Conservation (phyloP, 2,329 filamentous ascomycete species). For the Pseudogymnoascus sp. region DNA sequence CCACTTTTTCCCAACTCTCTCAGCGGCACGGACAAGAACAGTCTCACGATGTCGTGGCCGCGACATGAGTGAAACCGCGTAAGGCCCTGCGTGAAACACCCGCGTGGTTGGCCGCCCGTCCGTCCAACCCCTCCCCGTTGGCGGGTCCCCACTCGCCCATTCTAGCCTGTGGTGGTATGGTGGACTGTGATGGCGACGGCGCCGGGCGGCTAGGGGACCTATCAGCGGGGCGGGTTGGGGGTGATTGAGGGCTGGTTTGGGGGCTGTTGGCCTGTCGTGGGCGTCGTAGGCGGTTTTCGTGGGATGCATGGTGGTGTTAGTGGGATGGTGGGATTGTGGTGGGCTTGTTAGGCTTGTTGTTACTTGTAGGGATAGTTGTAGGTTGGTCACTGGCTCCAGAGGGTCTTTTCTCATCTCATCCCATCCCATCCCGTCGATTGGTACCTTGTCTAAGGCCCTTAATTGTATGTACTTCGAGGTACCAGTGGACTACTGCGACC, state of each 20-base stretch:
- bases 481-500: neutral
- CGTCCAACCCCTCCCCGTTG: too few relatives aligned
- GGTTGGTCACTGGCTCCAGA: neutral
- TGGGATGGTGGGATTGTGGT: neutral
- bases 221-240: neutral
- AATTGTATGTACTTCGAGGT: neutral
- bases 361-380: neutral
- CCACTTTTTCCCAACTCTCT: neutral
- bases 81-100: neutral
- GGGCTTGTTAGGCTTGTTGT: neutral
- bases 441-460: neutral
- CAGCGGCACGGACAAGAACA: neutral
- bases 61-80: conserved; percentile 1
- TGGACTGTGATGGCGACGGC: neutral
- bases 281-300: neutral
- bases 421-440: neutral
- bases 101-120: neutral
- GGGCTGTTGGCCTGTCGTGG: neutral
- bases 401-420: neutral
- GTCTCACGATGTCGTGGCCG: neutral
- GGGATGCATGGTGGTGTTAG: neutral
- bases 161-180: neutral
- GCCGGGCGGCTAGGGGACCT: neutral
- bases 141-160: neutral
- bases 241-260: neutral